Conservation (phyloP, 2,329 filamentous ascomycete species). For the Fusarium duplospermum region DNA sequence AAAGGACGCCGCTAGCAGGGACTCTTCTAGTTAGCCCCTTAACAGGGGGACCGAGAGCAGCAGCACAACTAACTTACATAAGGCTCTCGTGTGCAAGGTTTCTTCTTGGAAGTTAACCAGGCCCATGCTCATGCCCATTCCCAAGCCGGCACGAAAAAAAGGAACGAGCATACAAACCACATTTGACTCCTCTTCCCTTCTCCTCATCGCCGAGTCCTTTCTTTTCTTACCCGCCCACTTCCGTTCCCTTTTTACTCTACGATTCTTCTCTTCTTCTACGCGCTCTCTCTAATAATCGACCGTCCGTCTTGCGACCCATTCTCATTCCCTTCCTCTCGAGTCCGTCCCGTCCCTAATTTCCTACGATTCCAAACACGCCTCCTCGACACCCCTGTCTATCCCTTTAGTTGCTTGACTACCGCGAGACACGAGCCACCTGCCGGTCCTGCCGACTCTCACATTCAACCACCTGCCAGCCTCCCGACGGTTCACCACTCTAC, state of each 20-base stretch:
- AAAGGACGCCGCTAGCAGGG: constrained; percentile 32
- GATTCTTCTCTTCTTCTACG: constrained; percentile 7
- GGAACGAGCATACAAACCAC: constrained; percentile 32
- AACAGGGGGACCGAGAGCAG: constrained; percentile 23
- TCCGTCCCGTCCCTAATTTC: constrained; percentile 13
- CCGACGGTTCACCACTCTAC: constrained; percentile 17
- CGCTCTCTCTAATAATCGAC: constrained; percentile 25
- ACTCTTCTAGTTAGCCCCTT: constrained; percentile 33
- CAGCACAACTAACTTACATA: constrained; percentile 24
- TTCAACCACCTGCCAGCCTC: constrained; percentile 32
- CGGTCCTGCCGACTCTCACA: constrained; percentile 40
- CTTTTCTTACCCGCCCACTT: constrained; percentile 36
- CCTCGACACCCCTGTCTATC: constrained; percentile 27
- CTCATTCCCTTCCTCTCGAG: constrained; percentile 17
- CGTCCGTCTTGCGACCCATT: constrained; percentile 18
- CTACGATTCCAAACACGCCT: constrained; percentile 20
- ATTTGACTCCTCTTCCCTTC: constrained; percentile 20
- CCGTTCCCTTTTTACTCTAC: constrained; percentile 27
- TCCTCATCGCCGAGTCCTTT: constrained; percentile 32
- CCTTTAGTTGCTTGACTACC: constrained; percentile 40
- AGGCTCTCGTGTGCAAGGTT: constrained; percentile 22
- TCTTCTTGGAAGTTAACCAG: constrained; percentile 22
- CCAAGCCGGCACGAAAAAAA: constrained; percentile 37
- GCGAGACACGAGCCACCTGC: constrained; percentile 42
- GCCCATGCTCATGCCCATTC: not conserved